Conservation (phyloP, 169 alveolate species). For the Amoebophrya sp. region DNA sequence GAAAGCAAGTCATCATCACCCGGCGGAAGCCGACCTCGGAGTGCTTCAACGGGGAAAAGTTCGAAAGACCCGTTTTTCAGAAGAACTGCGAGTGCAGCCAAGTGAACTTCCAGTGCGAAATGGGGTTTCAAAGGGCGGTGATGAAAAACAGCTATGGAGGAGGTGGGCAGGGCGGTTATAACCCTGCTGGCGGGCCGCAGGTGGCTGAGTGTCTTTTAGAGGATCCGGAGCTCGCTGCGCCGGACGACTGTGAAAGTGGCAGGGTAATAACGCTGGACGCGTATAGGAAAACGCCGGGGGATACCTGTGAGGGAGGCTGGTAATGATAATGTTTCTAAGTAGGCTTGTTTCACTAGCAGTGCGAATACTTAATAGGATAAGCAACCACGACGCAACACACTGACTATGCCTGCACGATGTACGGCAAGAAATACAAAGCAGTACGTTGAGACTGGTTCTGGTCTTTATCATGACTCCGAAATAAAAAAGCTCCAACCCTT, state of each 20-base stretch:
- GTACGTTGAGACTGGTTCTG: too few relatives aligned
- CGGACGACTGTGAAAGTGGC: slow-evolving; percentile 64
- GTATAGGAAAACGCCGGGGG: slow-evolving; percentile 92
- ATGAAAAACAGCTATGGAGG: not conserved
- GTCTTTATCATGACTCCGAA: too few relatives aligned
- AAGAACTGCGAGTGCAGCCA: slow-evolving; percentile 84
- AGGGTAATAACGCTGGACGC: slow-evolving; percentile 63
- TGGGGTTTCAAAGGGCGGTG: slow-evolving; percentile 71
- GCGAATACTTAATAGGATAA: too few relatives aligned
- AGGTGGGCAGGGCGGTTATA: not conserved
- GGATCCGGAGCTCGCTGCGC: slow-evolving; percentile 56
- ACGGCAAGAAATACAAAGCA: too few relatives aligned
- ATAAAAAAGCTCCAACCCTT: too few relatives aligned
- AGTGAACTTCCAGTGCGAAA: slow-evolving; percentile 90
- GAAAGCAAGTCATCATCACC: slow-evolving; percentile 76
- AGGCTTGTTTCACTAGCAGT: too few relatives aligned
- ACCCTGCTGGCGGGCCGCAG: not conserved
- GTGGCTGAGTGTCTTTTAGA: not conserved
- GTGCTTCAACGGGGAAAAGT: slow-evolving; percentile 89
- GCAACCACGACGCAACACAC: too few relatives aligned
- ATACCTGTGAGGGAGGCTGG: slow-evolving; percentile 89
- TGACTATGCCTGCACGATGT: too few relatives aligned
- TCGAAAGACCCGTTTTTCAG: slow-evolving; percentile 71
- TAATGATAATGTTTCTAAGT: too few relatives aligned
- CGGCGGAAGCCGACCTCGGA: slow-evolving; percentile 83